A percentile compares a stretch with the other conserved stretches of the same genome.
Evolutionary conservation across 202 grass and related monocot genomes (phyloP).

Genomic region (Setaria italica): DNA sequence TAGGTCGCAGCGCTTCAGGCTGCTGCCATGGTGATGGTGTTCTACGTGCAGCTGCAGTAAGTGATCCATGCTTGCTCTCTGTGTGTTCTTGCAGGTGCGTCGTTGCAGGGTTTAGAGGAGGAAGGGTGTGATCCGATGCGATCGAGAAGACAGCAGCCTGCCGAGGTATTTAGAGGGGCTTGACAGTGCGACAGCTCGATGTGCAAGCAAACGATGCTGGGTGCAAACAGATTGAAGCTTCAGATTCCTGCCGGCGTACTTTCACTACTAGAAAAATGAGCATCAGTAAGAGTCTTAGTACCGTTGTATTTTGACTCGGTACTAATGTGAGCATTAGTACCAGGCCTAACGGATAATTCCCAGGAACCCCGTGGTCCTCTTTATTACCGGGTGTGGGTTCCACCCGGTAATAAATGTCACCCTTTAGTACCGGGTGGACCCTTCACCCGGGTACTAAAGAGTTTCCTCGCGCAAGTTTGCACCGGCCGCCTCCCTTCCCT

Average conservation of each 20-base stretch:
- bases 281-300: too few relatives aligned
- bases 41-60: conserved; percentile 11
- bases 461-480: too few relatives aligned
- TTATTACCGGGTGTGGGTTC: too few relatives aligned
- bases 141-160: background rate
- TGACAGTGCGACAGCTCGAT: background rate
- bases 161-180: conserved; percentile 33
- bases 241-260: conserved; percentile 39
- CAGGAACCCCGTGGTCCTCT: too few relatives aligned
- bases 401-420: too few relatives aligned
- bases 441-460: too few relatives aligned
- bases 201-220: background rate
- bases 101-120: background rate
- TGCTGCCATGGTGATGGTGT: background rate
- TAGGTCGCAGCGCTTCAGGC: background rate
- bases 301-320: too few relatives aligned
- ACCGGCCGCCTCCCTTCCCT: too few relatives aligned
- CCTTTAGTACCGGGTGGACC: too few relatives aligned
- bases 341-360: too few relatives aligned
- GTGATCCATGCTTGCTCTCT: conserved; percentile 25
- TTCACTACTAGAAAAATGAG: background rate
- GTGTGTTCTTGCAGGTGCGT: background rate
- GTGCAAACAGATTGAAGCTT: conserved; percentile 20
- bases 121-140: background rate
- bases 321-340: too few relatives aligned